Percentiles rank a stretch among this genome's conserved stretches.
phyloP scores from a whole-genome alignment of 148 eudicot genomes.

The Cornus florida region DNA sequence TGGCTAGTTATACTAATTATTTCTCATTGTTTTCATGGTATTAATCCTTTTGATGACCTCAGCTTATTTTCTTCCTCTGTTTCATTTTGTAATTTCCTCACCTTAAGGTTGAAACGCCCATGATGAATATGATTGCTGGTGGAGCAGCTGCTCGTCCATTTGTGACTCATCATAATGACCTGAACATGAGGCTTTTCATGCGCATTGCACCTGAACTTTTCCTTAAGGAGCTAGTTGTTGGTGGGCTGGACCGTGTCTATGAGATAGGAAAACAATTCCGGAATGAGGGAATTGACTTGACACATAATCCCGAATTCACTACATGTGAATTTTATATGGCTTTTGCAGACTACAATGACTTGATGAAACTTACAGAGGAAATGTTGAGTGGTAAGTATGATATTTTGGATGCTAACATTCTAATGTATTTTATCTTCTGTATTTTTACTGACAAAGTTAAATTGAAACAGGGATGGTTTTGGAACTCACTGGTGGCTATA shows the following conservation, averaged over 20 bases:
- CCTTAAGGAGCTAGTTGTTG: constrained; percentile 91
- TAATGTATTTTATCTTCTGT: background rate
- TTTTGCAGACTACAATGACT: constrained; percentile 91
- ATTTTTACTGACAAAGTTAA: constrained; percentile 12
- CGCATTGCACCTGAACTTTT: constrained; percentile 95
- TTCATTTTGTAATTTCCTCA: background rate
- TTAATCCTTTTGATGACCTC: background rate
- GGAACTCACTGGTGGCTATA: constrained; percentile 87
- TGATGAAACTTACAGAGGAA: constrained; percentile 85
- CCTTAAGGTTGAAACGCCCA: constrained; percentile 86
- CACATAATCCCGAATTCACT: constrained; percentile 97
- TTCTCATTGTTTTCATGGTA: constrained; percentile 5
- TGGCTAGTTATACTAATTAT: background rate
- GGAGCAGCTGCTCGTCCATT: constrained; percentile 99
- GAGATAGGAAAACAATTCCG: constrained; percentile 97
- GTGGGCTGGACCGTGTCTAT: constrained; percentile 92
- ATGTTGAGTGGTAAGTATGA: constrained; percentile 76
- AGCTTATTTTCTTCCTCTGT: background rate
- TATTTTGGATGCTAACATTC: background rate
- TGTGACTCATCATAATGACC: constrained; percentile 92
- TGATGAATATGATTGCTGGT: constrained; percentile 98
- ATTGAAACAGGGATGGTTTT: constrained; percentile 74
- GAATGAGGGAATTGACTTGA: constrained; percentile 94
- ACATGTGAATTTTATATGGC: constrained; percentile 99
- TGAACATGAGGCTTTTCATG: constrained; percentile 88